Base-by-base conservation (phyloP, 768 basidiomycete species). In the Panaeolus papilionaceus region DNA sequence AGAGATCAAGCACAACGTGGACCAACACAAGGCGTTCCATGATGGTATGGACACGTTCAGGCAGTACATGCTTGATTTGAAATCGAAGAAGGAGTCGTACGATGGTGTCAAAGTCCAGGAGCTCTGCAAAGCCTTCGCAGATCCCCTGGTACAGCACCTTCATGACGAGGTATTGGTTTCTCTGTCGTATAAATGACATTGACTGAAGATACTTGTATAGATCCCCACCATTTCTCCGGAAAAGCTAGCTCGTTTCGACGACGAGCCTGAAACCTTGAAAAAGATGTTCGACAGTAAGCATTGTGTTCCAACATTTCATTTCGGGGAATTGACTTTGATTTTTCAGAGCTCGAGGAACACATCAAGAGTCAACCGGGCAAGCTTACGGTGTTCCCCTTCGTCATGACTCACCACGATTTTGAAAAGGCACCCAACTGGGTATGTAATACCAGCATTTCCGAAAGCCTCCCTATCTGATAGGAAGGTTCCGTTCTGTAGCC, bases 1-100 rank as follows among this genome's bases (percentile, higher is more conserved):
- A 5, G 70, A 74, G 23, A 74, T 78, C 73, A 67, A 67, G 16
- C 63, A 67, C 4, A 78, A 78, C 45, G 33, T 76, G n/a, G 72
- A 75, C 20, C 74, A 78, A 44, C 77, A 78, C 61, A 69, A 69
- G 38, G 68, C 63, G n/a, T 71, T 75, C 37, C 66, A 70, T 45
- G 70, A 69, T 12, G 70, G 66, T 20, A 69, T 76, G 68, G 64
- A 67, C 5, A 71, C 54, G 12, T 72, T 76, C 8, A 65, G 73
- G 28, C 63, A 70, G 23, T 74, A 76, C 42, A 62, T 76, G 62
- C 62, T 64, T 10, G 61, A 63, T 9, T 68, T 77, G 28, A 33
- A 70, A 23, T 33, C 38, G 0, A 68, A 68, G 5, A 65, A 61
- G 47, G 67, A 61, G 14, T 42, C 44, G 8, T 76, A 74, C 47